Evolutionary conservation across 257 asterid species (phyloP).

Genomic region (Euphrasia confusa): DNA sequence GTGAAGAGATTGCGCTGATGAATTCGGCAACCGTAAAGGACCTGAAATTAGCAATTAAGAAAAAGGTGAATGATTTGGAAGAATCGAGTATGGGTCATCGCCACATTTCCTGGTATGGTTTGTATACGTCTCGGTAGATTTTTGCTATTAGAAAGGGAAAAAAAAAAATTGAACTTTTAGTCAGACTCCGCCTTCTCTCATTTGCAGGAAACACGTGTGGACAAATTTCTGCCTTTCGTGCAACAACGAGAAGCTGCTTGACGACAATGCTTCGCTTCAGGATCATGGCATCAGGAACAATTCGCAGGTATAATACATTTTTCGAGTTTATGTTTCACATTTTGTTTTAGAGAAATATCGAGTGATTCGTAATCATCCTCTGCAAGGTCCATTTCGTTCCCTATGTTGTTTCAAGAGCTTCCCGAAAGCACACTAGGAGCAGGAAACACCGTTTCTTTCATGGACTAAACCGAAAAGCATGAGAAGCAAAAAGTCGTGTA

Average conservation of each 20-base stretch:
- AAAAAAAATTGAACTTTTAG: too few species aligned
- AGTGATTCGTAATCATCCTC: not conserved
- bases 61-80: constrained; percentile 60
- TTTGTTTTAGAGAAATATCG: not conserved
- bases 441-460: constrained; percentile 77
- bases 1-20: constrained; percentile 68
- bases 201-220: constrained; percentile 89
- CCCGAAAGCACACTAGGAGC: constrained; percentile 56
- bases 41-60: constrained; percentile 64
- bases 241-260: constrained; percentile 70
- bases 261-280: constrained; percentile 57
- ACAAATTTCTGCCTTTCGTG: constrained; percentile 63
- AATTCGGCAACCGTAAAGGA: constrained; percentile 59
- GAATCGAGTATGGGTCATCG: constrained; percentile 89
- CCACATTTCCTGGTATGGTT: constrained; percentile 74
- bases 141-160: too few species aligned
- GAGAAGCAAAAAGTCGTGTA: constrained; percentile 20
- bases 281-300: constrained; percentile 64
- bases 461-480: constrained; percentile 48
- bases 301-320: constrained; percentile 49
- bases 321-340: constrained; percentile 1
- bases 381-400: constrained; percentile 69
- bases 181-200: constrained; percentile 14
- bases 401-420: constrained; percentile 56
- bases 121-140: not conserved